Base-by-base conservation (phyloP, 495 filamentous ascomycete species). In the Cladorrhinum samala region DNA sequence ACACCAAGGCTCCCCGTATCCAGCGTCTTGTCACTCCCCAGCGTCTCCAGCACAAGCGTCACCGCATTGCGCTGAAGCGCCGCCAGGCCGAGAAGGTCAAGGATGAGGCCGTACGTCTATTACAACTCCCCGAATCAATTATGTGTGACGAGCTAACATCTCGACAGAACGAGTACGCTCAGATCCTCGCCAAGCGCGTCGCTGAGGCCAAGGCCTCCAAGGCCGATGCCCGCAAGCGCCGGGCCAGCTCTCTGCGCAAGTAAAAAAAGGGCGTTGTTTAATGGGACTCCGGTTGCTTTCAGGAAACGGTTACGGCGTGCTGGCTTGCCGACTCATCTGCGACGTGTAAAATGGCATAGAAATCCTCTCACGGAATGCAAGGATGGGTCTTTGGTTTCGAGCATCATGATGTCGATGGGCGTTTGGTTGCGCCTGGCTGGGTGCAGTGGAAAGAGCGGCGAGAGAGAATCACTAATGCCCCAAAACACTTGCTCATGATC, bases 1-100 rank as follows among this genome's bases (percentile, higher is more conserved):
- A 97, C 83, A 97, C 92, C 86, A 98, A 98, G 85, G 93, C 93
- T 68, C 92, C 93, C 68, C 89, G 87, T 78, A 98, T 98, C 79
- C 93, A 98, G 82, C 88, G 93, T 71, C 88, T 98, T 65, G 88
- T 98, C 66, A 98, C 93, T 74, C 94, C 93, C 77, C 93, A 98
- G 78, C 94, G 93, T 72, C 90, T 98, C 64, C 93, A 98, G 81
- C 93, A 92, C 86, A 97, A 97, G 88, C 90, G 93, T 68, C 91
- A 97, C 79, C 81, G 88, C 64, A 80, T 92, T 64, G 92, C 93
- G 65, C 84, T 98, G 75, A 98, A 98, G 91, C 90, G 91, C 74
- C 91, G 94, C 70, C 85, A 86, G 70, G 75, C 90, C 64, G 94
- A 96, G 81, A 83, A 88, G 73, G 82, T 86, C 72, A 95, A 94